These are phyloP conservation scores for Lactarius quietus DNA, from an alignment of 768 basidiomycete genomes.

Conservation along the genomic window DNA sequence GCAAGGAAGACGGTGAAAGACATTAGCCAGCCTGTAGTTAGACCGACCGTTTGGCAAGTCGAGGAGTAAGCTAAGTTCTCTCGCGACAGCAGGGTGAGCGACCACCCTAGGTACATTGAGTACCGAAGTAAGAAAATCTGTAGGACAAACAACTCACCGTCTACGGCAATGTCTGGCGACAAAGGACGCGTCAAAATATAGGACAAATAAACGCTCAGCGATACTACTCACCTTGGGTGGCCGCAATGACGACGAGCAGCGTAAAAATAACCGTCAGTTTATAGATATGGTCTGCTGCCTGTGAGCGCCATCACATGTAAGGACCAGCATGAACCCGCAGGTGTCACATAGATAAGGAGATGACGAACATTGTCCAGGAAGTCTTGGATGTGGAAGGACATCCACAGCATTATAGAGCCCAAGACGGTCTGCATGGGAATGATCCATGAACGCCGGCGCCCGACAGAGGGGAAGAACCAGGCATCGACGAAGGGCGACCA, in stretches of 20 bases:
- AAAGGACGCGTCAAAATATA: constrained; percentile 24
- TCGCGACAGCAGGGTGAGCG: constrained; percentile 80
- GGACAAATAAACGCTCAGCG: background rate
- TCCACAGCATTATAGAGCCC: constrained; percentile 76
- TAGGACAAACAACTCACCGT: constrained; percentile 55
- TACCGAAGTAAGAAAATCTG: constrained; percentile 36
- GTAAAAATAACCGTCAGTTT: constrained; percentile 87
- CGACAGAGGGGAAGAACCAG: constrained; percentile 72
- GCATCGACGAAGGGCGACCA: constrained; percentile 99
- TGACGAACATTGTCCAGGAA: constrained; percentile 71
- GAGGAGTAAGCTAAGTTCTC: constrained; percentile 95
- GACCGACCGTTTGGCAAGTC: constrained; percentile 95
- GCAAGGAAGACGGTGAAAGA: constrained; percentile 98
- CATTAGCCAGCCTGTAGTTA: constrained; percentile 93
- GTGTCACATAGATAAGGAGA: background rate
- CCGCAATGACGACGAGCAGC: constrained; percentile 90
- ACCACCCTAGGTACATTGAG: constrained; percentile 53
- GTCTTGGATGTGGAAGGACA: constrained; percentile 68
- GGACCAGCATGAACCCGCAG: background rate
- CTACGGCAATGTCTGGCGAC: constrained; percentile 91
- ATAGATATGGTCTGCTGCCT: constrained; percentile 79
- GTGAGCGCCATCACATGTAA: constrained; percentile 21
- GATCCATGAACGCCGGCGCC: constrained; percentile 97
- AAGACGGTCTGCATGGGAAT: constrained; percentile 94
- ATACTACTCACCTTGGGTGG: constrained; percentile 77